These are phyloP conservation scores for Fragilaria radians DNA, from an alignment of 108 stramenopile species.

Conservation along the genomic window DNA sequence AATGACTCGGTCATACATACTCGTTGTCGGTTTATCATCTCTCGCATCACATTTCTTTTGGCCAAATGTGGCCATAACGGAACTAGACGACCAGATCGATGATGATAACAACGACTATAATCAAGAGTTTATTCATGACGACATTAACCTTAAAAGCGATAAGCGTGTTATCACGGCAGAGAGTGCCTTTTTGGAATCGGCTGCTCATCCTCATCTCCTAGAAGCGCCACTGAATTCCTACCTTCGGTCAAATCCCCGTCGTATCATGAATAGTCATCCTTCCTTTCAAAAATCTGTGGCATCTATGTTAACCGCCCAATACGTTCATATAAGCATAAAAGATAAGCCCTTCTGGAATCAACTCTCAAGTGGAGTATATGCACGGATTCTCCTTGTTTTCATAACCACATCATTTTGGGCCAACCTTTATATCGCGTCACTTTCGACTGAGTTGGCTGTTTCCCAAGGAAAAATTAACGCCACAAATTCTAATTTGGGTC, in stretches of 20 bases:
- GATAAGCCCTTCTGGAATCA: conserved; percentile 32
- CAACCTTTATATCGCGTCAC: conserved; percentile 41
- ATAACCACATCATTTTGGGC: conserved; percentile 25
- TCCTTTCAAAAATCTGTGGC: neutral
- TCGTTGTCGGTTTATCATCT: conserved; percentile 7
- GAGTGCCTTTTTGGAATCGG: neutral
- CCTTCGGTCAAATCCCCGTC: conserved; percentile 7
- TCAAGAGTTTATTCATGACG: neutral
- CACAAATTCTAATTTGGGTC: conserved; percentile 9
- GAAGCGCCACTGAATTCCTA: conserved; percentile 25
- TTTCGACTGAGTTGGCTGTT: conserved; percentile 31
- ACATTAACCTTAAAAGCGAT: neutral
- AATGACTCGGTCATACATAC: conserved; percentile 12
- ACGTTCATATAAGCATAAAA: conserved; percentile 16
- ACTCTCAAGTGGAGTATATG: conserved; percentile 18
- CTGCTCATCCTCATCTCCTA: conserved; percentile 1
- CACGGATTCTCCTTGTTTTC: conserved; percentile 33
- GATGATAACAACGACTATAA: conserved; percentile 13
- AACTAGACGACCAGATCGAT: conserved; percentile 17
- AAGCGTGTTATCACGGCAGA: neutral
- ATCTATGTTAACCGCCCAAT: neutral
- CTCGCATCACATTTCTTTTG: conserved; percentile 12
- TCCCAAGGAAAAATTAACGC: conserved; percentile 1
- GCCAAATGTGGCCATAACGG: too few species aligned
- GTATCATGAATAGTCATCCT: conserved; percentile 4